Conservation (phyloP, 176 grass and related monocot genomes). For the Tuctoria greenei region DNA sequence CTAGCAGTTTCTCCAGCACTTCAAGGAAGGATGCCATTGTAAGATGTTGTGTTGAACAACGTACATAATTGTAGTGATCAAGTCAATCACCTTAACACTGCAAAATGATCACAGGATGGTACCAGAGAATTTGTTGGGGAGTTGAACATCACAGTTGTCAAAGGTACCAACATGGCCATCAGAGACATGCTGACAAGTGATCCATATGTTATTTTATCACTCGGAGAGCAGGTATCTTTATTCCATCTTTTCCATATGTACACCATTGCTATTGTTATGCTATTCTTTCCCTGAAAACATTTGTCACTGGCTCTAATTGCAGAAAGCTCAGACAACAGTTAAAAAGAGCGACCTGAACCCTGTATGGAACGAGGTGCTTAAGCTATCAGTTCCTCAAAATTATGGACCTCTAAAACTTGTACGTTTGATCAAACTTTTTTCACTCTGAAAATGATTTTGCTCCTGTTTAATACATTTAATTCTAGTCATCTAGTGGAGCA, state of each 20-base stretch:
- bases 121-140: slow-evolving; percentile 75
- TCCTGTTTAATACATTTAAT: slow-evolving; percentile 11
- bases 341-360: slow-evolving; percentile 91
- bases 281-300: slow-evolving; percentile 27
- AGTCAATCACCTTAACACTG: slow-evolving; percentile 41
- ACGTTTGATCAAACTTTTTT: slow-evolving; percentile 38
- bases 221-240: slow-evolving; percentile 65
- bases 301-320: slow-evolving; percentile 37
- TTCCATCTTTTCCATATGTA: slow-evolving; percentile 13
- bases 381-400: slow-evolving; percentile 74
- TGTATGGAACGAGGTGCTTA: slow-evolving; percentile 96
- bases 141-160: slow-evolving; percentile 81
- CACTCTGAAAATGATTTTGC: slow-evolving; percentile 4
- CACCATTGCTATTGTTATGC: slow-evolving; percentile 24
- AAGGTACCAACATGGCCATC: slow-evolving; percentile 74
- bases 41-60: slow-evolving; percentile 51
- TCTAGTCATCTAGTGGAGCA: not conserved
- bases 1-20: slow-evolving; percentile 44
- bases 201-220: slow-evolving; percentile 86
- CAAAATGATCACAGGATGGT: slow-evolving; percentile 64
- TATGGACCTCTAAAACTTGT: slow-evolving; percentile 96
- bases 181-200: slow-evolving; percentile 95
- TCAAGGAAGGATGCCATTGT: slow-evolving; percentile 59
- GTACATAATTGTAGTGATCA: slow-evolving; percentile 32
- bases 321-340: slow-evolving; percentile 81